Conservation (phyloP, 768 basidiomycete genomes). For the Candolleomyces efflorescens region DNA sequence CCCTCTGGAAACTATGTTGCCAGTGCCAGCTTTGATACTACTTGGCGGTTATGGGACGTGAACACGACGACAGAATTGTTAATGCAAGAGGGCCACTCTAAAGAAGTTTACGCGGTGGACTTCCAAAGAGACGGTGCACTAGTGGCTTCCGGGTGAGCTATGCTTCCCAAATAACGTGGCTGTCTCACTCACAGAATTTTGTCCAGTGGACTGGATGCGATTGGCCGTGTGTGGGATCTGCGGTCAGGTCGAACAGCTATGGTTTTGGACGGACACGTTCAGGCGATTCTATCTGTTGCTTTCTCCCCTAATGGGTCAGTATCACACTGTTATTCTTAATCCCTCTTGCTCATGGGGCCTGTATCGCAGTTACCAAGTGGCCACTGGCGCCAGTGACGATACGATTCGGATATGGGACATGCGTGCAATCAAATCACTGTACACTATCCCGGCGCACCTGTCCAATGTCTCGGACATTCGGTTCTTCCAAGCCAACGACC, state of each 20-base stretch:
- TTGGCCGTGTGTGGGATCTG: constrained; percentile 96
- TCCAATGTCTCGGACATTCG: constrained; percentile 94
- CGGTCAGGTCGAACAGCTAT: constrained; percentile 94
- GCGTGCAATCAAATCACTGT: constrained; percentile 85
- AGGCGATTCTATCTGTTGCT: constrained; percentile 84
- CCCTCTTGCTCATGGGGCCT: constrained; percentile 5
- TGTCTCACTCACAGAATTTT: not conserved
- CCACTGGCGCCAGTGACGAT: constrained; percentile 95
- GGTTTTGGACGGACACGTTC: constrained; percentile 96
- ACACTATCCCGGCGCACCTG: constrained; percentile 94
- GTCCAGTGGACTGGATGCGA: constrained; percentile 87
- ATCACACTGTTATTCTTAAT: not conserved
- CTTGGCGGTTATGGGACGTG: constrained; percentile 97
- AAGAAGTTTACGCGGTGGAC: constrained; percentile 93
- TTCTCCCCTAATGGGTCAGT: constrained; percentile 93
- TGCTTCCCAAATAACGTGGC: not conserved
- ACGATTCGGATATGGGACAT: constrained; percentile 99
- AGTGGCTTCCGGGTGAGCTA: constrained; percentile 82
- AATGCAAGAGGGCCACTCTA: constrained; percentile 94
- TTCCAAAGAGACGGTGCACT: constrained; percentile 95
- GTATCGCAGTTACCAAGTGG: constrained; percentile 82
- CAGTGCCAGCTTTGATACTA: constrained; percentile 94
- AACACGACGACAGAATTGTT: constrained; percentile 75
- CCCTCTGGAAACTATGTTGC: constrained; percentile 93
- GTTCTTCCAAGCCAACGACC: constrained; percentile 77